Evolutionary conservation across 2,329 filamentous ascomycete species (phyloP).

Genomic region (Neonectria coccinea): DNA sequence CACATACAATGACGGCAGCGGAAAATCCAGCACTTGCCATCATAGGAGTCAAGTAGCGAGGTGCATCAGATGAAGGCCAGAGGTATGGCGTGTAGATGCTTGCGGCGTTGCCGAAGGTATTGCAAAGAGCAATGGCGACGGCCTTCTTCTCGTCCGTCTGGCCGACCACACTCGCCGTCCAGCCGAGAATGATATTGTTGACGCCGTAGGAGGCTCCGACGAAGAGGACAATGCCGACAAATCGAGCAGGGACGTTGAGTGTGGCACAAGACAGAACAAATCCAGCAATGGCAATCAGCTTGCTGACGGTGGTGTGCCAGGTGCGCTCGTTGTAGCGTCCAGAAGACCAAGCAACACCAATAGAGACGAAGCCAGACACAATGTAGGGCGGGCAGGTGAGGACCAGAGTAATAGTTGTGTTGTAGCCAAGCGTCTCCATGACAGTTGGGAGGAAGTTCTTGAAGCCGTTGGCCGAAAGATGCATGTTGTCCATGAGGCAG

Average conservation of each 20-base stretch:
- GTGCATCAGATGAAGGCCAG: constrained; percentile 33
- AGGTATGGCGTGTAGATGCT: constrained; percentile 40
- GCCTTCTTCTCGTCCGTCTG: constrained; percentile 63
- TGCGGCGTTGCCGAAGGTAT: constrained; percentile 36
- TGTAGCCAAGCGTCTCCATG: constrained; percentile 60
- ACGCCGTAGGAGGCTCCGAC: constrained; percentile 54
- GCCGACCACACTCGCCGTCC: constrained; percentile 55
- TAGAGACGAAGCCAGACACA: constrained; percentile 50
- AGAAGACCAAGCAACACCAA: constrained; percentile 38
- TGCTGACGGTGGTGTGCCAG: constrained; percentile 59
- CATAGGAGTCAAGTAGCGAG: constrained; percentile 32
- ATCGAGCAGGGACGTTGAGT: constrained; percentile 34
- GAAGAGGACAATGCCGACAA: constrained; percentile 52
- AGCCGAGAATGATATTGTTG: constrained; percentile 59
- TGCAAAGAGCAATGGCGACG: constrained; percentile 51
- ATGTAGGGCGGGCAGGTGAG: constrained; percentile 64
- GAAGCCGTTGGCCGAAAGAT: constrained; percentile 44
- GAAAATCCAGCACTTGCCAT: constrained; percentile 41
- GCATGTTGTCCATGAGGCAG: constrained; percentile 31
- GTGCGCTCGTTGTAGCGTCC: constrained; percentile 49
- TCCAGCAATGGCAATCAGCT: constrained; percentile 51
- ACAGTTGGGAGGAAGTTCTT: constrained; percentile 52
- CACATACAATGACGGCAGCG: constrained; percentile 50
- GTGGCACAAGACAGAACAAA: constrained; percentile 43
- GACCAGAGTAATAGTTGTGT: constrained; percentile 59